Evolutionary conservation across 2,329 filamentous ascomycete species (phyloP).

Genomic region (Aspergillus niger): DNA sequence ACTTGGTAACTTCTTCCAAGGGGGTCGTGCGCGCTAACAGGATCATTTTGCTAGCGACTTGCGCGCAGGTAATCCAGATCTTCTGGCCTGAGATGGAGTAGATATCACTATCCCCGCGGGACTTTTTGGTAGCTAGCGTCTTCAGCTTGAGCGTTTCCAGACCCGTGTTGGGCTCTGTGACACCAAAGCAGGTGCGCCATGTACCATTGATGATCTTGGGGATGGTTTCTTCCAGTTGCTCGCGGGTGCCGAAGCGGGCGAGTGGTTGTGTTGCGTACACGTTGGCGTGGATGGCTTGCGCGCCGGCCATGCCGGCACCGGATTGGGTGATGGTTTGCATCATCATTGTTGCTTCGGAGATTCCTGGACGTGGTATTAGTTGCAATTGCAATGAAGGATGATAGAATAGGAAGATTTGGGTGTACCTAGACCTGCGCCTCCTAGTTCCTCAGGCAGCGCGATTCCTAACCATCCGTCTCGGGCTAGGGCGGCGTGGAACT

Average conservation of each 20-base stretch:
- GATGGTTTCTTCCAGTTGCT: constrained; percentile 66
- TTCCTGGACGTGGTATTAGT: constrained; percentile 37
- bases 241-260: constrained; percentile 68
- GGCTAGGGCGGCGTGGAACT: constrained; percentile 74
- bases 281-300: constrained; percentile 61
- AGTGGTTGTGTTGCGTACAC: constrained; percentile 66
- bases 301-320: constrained; percentile 75
- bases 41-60: constrained; percentile 82
- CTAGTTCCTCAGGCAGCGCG: constrained; percentile 71
- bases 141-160: constrained; percentile 73
- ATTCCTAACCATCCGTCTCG: constrained; percentile 80
- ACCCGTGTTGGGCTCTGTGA: constrained; percentile 81
- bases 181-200: constrained; percentile 76
- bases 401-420: too few species aligned
- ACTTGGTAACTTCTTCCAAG: constrained; percentile 65
- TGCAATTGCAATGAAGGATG: too few species aligned
- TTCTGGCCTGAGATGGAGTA: constrained; percentile 77
- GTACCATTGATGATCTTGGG: constrained; percentile 71
- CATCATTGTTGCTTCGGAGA: constrained; percentile 84
- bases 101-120: constrained; percentile 46
- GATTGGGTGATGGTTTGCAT: constrained; percentile 75
- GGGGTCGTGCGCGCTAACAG: constrained; percentile 75
- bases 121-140: constrained; percentile 61
- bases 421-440: constrained; percentile 67
- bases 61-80: constrained; percentile 86